Percentiles rank a stretch among this genome's conserved stretches.
phyloP scores from a whole-genome alignment of 306 rosid genomes.

The Amphicarpaea edgeworthii region DNA sequence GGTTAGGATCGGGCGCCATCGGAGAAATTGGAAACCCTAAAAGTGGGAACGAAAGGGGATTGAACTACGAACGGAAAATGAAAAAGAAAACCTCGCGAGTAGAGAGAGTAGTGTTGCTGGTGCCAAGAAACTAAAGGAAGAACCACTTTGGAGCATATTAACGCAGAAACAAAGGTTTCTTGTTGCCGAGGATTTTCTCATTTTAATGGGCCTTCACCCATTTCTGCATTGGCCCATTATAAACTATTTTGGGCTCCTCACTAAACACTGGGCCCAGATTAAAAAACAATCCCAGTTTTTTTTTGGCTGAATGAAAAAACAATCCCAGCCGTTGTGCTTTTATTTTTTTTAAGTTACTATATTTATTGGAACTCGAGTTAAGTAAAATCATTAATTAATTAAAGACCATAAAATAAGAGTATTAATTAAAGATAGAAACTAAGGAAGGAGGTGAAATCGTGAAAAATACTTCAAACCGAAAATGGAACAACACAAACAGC shows the following conservation, averaged over 20 bases:
- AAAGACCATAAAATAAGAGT: no score
- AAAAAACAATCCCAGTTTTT: no score
- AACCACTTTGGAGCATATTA: neutral
- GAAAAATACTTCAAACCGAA: no score
- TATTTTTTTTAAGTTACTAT: no score
- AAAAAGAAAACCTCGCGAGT: constrained; percentile 21
- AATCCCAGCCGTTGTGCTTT: no score
- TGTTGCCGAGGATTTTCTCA: constrained; percentile 35
- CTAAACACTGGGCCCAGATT: no score
- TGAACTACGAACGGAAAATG: neutral
- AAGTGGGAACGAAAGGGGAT: neutral
- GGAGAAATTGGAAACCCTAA: constrained; percentile 50
- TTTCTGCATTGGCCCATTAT: neutral
- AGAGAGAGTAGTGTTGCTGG: neutral
- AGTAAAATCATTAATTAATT: no score
- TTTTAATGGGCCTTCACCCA: constrained; percentile 30
- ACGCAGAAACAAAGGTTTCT: constrained; percentile 32
- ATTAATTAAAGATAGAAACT: no score
- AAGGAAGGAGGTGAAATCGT: no score
- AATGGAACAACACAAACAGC: no score
- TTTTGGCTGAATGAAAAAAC: no score
- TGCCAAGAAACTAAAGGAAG: neutral
- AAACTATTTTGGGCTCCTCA: neutral
- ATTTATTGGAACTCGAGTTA: no score
- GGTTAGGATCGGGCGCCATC: constrained; percentile 88